A percentile compares a stretch with the other conserved stretches of the same genome.
These are phyloP conservation scores for Powellomyces hirtus DNA, from an alignment of 192 early-diverging fungal species.

Conservation along the genomic window DNA sequence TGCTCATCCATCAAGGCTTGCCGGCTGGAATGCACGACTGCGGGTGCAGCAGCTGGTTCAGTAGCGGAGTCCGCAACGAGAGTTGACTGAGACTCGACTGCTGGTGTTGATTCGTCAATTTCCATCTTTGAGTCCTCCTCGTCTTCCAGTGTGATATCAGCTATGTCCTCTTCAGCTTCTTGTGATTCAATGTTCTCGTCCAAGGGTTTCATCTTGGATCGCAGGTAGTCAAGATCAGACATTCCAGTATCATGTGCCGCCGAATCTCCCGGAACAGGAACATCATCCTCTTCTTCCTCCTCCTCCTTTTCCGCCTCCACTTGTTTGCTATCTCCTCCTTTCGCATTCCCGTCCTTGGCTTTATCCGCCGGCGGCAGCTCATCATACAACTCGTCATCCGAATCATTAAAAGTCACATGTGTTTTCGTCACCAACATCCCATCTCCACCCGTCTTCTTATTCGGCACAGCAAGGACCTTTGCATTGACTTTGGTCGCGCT, in stretches of 20 bases:
- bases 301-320: conserved; percentile 22
- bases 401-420: conserved; percentile 61
- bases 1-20: neutral
- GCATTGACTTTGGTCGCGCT: conserved; percentile 33
- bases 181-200: conserved; percentile 13
- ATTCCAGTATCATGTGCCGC: conserved; percentile 40
- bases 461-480: conserved; percentile 47
- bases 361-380: conserved; percentile 56
- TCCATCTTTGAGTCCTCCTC: neutral
- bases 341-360: conserved; percentile 37
- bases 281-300: conserved; percentile 28
- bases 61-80: neutral
- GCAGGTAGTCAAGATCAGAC: conserved; percentile 56
- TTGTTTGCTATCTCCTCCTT: conserved; percentile 24
- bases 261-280: neutral
- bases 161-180: conserved; percentile 41
- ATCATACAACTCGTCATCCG: conserved; percentile 76
- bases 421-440: conserved; percentile 59
- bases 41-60: neutral
- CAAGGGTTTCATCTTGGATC: conserved; percentile 43
- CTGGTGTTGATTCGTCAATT: neutral
- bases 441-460: conserved; percentile 61
- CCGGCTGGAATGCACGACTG: neutral
- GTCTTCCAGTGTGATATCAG: neutral
- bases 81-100: neutral